Conservation (phyloP, 352 stramenopile species). For the Globisporangium irregulare region DNA sequence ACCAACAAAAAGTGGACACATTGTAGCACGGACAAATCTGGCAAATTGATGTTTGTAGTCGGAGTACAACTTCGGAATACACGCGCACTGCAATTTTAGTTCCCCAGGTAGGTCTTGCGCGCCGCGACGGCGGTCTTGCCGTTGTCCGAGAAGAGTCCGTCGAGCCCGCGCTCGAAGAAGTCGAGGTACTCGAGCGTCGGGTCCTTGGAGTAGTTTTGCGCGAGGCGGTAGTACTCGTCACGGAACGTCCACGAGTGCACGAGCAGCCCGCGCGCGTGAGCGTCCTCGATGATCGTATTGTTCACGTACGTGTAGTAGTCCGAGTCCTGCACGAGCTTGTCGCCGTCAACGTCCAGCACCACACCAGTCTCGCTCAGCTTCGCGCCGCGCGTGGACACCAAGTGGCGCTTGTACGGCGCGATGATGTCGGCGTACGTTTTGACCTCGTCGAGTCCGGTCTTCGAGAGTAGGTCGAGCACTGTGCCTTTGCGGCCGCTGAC, state of each 20-base stretch:
- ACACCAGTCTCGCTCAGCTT: conserved; percentile 38
- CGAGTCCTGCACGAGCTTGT: conserved; percentile 53
- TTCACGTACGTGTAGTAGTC: conserved; percentile 52
- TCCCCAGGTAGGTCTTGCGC: conserved; percentile 33
- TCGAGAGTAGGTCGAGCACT: conserved; percentile 51
- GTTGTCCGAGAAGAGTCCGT: conserved; percentile 63
- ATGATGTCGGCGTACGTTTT: conserved; percentile 67
- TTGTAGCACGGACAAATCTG: no score
- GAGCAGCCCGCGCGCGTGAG: conserved; percentile 53
- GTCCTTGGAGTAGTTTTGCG: conserved; percentile 61
- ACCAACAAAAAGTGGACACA: no score
- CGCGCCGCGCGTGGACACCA: conserved; percentile 51
- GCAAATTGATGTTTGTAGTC: no score
- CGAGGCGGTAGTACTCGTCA: conserved; percentile 60
- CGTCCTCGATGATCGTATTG: conserved; percentile 44
- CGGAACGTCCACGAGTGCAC: conserved; percentile 69
- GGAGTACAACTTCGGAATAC: no score
- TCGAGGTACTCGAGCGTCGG: conserved; percentile 58
- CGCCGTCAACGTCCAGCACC: conserved; percentile 56
- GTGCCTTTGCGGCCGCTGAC: conserved; percentile 51
- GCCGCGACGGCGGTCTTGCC: conserved; percentile 51
- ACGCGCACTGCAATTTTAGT: background rate
- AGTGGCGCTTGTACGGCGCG: conserved; percentile 80
- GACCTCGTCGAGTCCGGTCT: conserved; percentile 54
- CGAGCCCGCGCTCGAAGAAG: conserved; percentile 58